Conservation (phyloP, 2,329 filamentous ascomycete genomes). For the Trichoderma polysporum region DNA sequence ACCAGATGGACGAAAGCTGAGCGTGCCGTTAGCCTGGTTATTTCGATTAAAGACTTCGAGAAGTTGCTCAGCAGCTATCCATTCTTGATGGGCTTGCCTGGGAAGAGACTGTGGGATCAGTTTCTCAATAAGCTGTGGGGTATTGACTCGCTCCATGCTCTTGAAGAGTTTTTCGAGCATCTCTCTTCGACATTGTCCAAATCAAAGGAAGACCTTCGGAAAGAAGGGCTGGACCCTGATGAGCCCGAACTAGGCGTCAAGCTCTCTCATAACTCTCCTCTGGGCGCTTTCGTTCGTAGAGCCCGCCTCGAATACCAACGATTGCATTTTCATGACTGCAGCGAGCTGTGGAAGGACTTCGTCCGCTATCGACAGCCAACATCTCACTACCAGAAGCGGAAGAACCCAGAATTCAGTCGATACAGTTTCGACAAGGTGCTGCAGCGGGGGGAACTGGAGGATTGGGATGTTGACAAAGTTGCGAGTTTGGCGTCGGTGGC, state of each 20-base stretch:
- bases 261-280: slow-evolving; percentile 70
- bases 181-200: slow-evolving; percentile 59
- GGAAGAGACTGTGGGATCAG: slow-evolving; percentile 81
- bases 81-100: slow-evolving; percentile 61
- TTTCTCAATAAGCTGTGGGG: slow-evolving; percentile 81
- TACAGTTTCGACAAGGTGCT: slow-evolving; percentile 60
- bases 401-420: slow-evolving; percentile 58
- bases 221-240: slow-evolving; percentile 46
- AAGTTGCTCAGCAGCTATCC: slow-evolving; percentile 53
- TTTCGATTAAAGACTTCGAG: slow-evolving; percentile 60
- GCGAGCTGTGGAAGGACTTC: slow-evolving; percentile 79
- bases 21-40: slow-evolving; percentile 51
- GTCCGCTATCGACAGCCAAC: slow-evolving; percentile 78
- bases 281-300: slow-evolving; percentile 78
- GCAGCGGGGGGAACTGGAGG: slow-evolving; percentile 46
- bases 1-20: slow-evolving; percentile 50
- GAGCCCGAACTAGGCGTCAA: slow-evolving; percentile 50
- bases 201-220: slow-evolving; percentile 59
- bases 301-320: slow-evolving; percentile 76
- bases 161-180: slow-evolving; percentile 73
- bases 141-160: slow-evolving; percentile 75
- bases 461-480: slow-evolving; percentile 47
- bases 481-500: slow-evolving; percentile 47
- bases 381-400: slow-evolving; percentile 62
- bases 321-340: slow-evolving; percentile 75